Conservation (phyloP, 352 stramenopile species). For the Globisporangium yorkense region DNA sequence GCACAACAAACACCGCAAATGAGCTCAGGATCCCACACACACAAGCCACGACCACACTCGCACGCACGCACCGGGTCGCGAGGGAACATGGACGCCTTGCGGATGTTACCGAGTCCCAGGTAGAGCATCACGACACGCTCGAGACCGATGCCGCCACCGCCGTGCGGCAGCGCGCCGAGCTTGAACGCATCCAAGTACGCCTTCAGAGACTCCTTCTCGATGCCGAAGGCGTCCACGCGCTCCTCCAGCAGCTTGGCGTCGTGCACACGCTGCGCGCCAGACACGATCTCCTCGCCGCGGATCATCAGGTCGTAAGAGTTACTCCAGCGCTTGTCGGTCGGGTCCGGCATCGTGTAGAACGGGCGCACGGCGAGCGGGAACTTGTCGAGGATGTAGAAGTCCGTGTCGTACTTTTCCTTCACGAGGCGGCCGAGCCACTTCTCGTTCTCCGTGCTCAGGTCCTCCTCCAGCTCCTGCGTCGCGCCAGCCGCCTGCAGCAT, state of each 20-base stretch:
- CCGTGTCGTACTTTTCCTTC: constrained; percentile 97
- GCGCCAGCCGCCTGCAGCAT: constrained; percentile 86
- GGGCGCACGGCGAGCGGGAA: constrained; percentile 97
- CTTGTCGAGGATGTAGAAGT: constrained; percentile 99
- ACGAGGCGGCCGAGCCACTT: constrained; percentile 95
- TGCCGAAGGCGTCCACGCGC: constrained; percentile 80
- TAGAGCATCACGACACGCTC: constrained; percentile 99
- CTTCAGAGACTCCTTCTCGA: constrained; percentile 89
- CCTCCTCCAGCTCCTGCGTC: constrained; percentile 69
- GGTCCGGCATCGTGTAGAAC: constrained; percentile 99
- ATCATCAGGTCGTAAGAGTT: constrained; percentile 99
- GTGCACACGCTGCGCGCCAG: constrained; percentile 98
- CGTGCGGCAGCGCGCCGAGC: constrained; percentile 97
- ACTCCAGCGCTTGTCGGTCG: constrained; percentile 89
- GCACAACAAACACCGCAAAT: constrained; percentile 5
- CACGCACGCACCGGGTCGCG: constrained; percentile 85
- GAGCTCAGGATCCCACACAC: constrained; percentile 1
- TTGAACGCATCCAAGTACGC: constrained; percentile 98
- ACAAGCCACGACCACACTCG: background rate
- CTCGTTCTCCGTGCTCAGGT: constrained; percentile 95
- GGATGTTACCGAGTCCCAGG: constrained; percentile 97
- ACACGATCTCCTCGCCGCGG: constrained; percentile 99
- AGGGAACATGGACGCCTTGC: constrained; percentile 99
- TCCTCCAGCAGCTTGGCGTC: constrained; percentile 93
- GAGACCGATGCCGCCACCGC: constrained; percentile 97